Evolutionary conservation across 176 grass and related monocot species (phyloP).

Genomic region (Aegilops bicornis): DNA sequence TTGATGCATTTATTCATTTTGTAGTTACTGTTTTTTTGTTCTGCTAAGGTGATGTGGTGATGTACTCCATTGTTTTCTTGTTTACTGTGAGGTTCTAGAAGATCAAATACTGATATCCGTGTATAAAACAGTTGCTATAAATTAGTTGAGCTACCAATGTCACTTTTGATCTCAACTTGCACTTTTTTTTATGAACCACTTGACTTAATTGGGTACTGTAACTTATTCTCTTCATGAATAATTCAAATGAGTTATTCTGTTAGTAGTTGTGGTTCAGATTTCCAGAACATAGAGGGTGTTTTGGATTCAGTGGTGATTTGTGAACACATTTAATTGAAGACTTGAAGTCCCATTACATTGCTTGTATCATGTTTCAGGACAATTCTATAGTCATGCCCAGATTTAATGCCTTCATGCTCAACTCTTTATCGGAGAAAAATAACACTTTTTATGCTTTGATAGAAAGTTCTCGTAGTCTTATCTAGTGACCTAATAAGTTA

Average conservation of each 20-base stretch:
- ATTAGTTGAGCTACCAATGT: not conserved
- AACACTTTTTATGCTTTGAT: no score
- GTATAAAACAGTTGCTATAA: no score
- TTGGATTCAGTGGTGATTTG: not conserved
- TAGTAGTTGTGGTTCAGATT: not conserved
- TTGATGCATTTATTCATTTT: no score
- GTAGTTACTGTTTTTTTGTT: no score
- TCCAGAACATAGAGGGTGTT: not conserved
- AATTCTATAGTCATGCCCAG: not conserved
- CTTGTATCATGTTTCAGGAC: not conserved
- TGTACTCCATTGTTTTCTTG: not conserved
- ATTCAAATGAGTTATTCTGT: no score
- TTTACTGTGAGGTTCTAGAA: not conserved
- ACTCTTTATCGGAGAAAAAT: no score
- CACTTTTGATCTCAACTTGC: not conserved
- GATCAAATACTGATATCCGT: not conserved
- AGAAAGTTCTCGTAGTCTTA: no score
- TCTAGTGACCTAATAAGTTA: no score
- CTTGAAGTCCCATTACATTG: not conserved
- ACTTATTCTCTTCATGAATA: no score
- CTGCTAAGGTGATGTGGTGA: no score
- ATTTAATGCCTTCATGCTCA: not conserved
- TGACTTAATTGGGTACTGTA: no score
- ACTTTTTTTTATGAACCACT: not conserved
- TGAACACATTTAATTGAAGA: constrained; percentile 1